These are phyloP conservation scores for Pontederia crassipes DNA, from an alignment of 176 grass and related monocot species.

Conservation along the genomic window DNA sequence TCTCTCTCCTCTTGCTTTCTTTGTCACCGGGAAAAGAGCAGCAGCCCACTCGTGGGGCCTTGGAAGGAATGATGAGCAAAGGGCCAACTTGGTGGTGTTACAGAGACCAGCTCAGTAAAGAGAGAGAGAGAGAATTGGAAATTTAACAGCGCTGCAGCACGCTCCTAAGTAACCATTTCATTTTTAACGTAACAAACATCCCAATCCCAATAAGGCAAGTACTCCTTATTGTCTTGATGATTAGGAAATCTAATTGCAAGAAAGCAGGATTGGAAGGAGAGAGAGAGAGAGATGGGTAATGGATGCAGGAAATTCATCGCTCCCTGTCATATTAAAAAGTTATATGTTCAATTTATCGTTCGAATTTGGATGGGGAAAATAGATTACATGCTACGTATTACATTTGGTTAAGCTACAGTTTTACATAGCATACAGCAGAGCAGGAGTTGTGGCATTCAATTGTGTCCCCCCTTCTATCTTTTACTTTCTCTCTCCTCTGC, in stretches of 20 bases:
- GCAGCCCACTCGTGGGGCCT: slow-evolving; percentile 61
- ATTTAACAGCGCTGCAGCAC: neutral
- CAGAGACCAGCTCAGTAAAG: neutral
- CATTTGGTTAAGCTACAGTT: no score
- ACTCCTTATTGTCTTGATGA: neutral
- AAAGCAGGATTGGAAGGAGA: neutral
- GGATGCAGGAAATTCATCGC: no score
- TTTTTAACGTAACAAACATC: neutral
- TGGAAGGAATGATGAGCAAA: slow-evolving; percentile 30
- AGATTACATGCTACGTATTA: no score
- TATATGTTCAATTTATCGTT: no score
- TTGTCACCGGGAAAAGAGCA: slow-evolving; percentile 2
- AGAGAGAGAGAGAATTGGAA: neutral
- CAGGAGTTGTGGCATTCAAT: no score
- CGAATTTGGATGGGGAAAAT: no score
- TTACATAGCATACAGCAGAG: neutral
- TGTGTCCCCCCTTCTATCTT: neutral
- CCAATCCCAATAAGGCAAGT: slow-evolving; percentile 6
- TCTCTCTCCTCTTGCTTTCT: neutral
- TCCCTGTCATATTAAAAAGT: neutral
- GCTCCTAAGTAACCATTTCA: neutral
- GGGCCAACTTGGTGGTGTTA: no score
- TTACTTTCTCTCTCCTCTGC: neutral
- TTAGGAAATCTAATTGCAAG: no score
- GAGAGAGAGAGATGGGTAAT: neutral